A percentile compares a stretch with the other conserved stretches of the same genome.
Evolutionary conservation across 441 rosid genomes (phyloP).

Genomic region (Populus hybrid): DNA sequence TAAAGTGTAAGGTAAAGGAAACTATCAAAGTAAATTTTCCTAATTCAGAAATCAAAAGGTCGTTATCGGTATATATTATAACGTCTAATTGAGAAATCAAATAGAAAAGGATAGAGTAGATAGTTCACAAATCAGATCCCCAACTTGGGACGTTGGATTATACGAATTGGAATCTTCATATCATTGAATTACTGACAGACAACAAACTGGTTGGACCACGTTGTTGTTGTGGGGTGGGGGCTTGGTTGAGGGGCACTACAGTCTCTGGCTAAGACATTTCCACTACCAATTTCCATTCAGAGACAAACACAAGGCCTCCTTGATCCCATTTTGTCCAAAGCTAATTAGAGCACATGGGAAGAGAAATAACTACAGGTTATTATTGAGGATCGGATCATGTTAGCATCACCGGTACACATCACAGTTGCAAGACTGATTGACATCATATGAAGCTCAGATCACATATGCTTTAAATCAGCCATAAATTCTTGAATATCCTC

Average conservation of each 20-base stretch:
- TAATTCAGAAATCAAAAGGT: too few species aligned
- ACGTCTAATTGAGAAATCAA: too few species aligned
- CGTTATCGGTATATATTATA: too few species aligned
- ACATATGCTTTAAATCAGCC: slow-evolving; percentile 44
- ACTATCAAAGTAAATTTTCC: too few species aligned
- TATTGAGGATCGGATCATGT: not conserved
- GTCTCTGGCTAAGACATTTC: not conserved
- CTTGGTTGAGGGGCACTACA: not conserved
- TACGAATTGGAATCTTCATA: too few species aligned
- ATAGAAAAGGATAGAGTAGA: not conserved
- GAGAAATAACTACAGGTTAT: not conserved
- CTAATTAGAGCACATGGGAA: not conserved
- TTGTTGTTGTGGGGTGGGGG: not conserved
- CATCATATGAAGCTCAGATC: slow-evolving; percentile 15
- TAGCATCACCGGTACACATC: not conserved
- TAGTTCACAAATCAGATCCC: too few species aligned
- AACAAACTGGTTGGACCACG: not conserved
- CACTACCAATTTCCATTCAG: not conserved
- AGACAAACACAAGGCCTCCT: not conserved
- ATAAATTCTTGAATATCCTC: slow-evolving; percentile 49
- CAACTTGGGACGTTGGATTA: too few species aligned
- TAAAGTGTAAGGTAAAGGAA: too few species aligned
- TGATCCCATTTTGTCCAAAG: not conserved
- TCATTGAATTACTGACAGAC: not conserved
- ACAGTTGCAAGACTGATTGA: not conserved